Percentiles rank a stretch among this genome's conserved stretches.
Conservation (phyloP, 495 filamentous ascomycete genomes). For the Penicillium maclennaniae region DNA sequence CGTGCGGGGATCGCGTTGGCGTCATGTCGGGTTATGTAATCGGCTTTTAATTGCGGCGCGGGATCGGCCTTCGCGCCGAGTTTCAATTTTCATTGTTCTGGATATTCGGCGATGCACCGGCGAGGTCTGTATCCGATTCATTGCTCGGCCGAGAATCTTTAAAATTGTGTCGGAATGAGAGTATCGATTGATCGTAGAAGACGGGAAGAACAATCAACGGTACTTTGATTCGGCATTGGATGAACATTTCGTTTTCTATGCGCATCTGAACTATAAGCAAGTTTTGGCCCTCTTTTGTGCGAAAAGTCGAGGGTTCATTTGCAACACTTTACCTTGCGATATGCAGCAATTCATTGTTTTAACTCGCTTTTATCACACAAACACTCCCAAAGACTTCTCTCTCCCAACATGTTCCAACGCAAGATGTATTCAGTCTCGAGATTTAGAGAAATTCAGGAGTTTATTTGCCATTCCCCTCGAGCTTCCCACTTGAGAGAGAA, state of each 20-base stretch:
- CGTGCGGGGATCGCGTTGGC: conserved; percentile 25
- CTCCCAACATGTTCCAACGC: background rate
- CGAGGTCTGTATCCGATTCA: background rate
- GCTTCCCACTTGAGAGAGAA: too few relatives aligned
- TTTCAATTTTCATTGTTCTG: background rate
- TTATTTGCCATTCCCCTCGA: too few relatives aligned
- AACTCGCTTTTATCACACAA: background rate
- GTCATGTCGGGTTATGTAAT: conserved; percentile 23
- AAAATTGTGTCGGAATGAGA: background rate
- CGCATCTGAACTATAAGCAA: too few relatives aligned
- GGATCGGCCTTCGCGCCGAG: conserved; percentile 8
- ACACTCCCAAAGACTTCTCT: background rate
- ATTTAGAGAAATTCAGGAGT: too few relatives aligned
- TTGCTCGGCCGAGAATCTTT: background rate
- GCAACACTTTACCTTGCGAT: background rate
- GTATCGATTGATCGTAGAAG: background rate
- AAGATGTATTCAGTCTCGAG: too few relatives aligned
- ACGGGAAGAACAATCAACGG: background rate
- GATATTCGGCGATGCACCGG: background rate
- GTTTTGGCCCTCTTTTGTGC: background rate
- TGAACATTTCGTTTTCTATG: too few relatives aligned
- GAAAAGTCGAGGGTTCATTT: background rate
- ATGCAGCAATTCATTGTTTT: background rate
- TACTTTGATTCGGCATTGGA: background rate
- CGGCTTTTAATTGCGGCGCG: conserved; percentile 9